Evolutionary conservation across 306 rosid species (phyloP).

Genomic region (Quercus wislizeni): DNA sequence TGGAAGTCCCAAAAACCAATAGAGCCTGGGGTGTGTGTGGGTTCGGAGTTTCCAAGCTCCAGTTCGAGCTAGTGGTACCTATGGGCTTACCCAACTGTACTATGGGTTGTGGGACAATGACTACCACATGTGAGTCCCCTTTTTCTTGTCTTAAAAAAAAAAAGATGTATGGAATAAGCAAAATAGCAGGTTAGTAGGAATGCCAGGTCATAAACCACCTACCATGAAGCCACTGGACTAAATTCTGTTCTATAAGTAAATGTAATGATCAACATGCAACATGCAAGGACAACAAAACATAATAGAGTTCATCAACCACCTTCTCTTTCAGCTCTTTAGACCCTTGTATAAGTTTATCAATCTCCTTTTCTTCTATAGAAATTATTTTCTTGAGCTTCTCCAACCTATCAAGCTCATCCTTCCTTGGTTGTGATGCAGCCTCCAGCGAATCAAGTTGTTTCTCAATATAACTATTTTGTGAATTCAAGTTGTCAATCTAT

Average conservation of each 20-base stretch:
- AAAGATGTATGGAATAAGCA: background rate
- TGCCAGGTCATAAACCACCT: background rate
- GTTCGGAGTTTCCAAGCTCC: too few relatives aligned
- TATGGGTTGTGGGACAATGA: too few relatives aligned
- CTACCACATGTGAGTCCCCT: too few relatives aligned
- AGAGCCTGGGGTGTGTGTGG: too few relatives aligned
- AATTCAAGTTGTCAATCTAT: constrained; percentile 77
- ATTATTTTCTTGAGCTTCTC: constrained; percentile 61
- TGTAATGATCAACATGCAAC: background rate
- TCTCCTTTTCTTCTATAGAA: constrained; percentile 65
- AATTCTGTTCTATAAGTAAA: background rate
- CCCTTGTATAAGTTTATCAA: constrained; percentile 58
- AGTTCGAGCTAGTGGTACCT: too few relatives aligned
- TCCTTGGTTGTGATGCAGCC: constrained; percentile 68
- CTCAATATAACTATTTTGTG: constrained; percentile 73
- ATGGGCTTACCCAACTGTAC: too few relatives aligned
- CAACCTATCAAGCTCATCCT: constrained; percentile 69
- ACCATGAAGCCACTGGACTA: background rate
- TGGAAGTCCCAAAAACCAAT: too few relatives aligned
- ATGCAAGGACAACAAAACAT: constrained; percentile 6
- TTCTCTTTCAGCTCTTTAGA: constrained; percentile 81
- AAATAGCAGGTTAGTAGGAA: background rate
- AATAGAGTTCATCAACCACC: constrained; percentile 39
- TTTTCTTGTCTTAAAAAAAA: too few relatives aligned
- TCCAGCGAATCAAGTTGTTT: constrained; percentile 75